phyloP scores from a whole-genome alignment of 768 basidiomycete genomes.

The Rhodotorula graminis region DNA sequence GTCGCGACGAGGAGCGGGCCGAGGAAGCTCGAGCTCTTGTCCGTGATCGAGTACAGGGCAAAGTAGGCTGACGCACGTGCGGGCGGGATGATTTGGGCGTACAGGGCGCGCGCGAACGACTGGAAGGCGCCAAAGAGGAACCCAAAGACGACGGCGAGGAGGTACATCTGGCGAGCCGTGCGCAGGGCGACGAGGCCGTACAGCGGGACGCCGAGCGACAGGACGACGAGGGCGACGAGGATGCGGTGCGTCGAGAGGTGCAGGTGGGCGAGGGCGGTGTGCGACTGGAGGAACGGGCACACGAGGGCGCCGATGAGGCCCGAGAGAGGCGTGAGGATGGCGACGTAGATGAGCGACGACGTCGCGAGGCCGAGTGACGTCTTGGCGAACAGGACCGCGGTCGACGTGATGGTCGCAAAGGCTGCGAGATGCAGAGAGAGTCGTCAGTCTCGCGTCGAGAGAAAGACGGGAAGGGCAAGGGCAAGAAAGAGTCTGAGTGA shows the following conservation, averaged over 20 bases:
- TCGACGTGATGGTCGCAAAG: conserved; percentile 87
- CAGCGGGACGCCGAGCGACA: conserved; percentile 62
- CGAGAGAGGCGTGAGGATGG: conserved; percentile 53
- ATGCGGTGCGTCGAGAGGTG: conserved; percentile 61
- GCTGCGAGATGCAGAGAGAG: conserved; percentile 50
- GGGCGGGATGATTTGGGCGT: conserved; percentile 76
- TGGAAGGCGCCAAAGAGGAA: conserved; percentile 85
- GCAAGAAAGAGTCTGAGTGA: conserved; percentile 6
- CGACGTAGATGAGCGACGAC: conserved; percentile 54
- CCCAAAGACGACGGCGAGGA: conserved; percentile 72
- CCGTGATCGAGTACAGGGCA: conserved; percentile 67
- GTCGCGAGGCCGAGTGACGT: conserved; percentile 76
- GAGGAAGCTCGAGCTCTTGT: conserved; percentile 67
- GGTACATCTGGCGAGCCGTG: conserved; percentile 78
- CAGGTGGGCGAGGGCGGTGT: conserved; percentile 16
- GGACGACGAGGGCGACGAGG: conserved; percentile 63
- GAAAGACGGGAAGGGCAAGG: background rate
- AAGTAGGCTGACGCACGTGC: conserved; percentile 87
- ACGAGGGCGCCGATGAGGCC: conserved; percentile 81
- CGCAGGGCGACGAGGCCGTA: conserved; percentile 67
- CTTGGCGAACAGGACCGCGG: conserved; percentile 86
- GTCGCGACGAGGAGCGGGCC: conserved; percentile 84
- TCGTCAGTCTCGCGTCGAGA: background rate
- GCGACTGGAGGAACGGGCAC: conserved; percentile 69
- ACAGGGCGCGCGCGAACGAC: conserved; percentile 78